Conservation (phyloP, 257 asterid species). For the Solanum pinnatisectum region DNA sequence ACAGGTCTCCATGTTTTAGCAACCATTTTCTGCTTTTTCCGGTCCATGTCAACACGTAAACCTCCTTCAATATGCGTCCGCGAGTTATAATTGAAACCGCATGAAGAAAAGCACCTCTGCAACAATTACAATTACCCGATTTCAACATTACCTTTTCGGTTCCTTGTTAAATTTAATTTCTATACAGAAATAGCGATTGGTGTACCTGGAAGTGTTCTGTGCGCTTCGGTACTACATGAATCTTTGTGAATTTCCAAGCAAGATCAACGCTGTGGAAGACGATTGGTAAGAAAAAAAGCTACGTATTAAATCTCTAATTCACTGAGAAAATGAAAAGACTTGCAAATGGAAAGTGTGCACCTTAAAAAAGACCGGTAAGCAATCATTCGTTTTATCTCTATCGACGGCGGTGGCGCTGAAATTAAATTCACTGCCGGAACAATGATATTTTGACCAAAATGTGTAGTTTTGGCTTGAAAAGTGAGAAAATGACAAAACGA, state of each 20-base stretch:
- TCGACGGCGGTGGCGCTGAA: not conserved
- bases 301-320: not conserved
- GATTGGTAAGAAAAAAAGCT: not conserved
- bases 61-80: constrained; percentile 23
- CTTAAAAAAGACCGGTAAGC: constrained; percentile 14
- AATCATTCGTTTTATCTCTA: not conserved
- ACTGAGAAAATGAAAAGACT: not conserved
- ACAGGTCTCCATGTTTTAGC: constrained; percentile 48
- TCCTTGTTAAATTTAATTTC: not conserved
- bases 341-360: not conserved
- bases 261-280: constrained; percentile 19
- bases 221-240: constrained; percentile 16
- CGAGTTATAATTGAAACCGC: constrained; percentile 22
- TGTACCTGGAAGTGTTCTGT: constrained; percentile 29
- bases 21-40: constrained; percentile 16
- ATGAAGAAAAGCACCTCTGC: constrained; percentile 16
- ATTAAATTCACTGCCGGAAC: not conserved
- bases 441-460: not conserved
- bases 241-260: constrained; percentile 13
- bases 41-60: constrained; percentile 10
- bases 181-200: not conserved
- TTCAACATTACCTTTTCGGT: not conserved
- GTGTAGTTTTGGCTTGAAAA: not conserved
- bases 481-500: not conserved
- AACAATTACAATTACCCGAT: not conserved